Percentiles rank a stretch among this genome's conserved stretches.
These are phyloP conservation scores for Fagopyrum tataricum DNA, from an alignment of 148 eudicot genomes.

Conservation along the genomic window DNA sequence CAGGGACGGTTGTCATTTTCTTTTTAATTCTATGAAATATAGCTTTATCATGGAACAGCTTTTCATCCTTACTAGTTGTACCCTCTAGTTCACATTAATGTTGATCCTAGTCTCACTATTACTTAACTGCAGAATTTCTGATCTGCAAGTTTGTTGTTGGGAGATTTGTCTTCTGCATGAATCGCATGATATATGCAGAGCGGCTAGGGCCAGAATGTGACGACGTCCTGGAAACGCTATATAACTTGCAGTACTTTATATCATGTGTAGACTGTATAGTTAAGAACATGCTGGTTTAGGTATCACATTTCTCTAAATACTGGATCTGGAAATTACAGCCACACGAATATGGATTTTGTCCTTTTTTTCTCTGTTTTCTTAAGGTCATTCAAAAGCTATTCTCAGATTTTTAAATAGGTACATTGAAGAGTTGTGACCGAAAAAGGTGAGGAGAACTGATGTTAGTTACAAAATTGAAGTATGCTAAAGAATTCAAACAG, in stretches of 20 bases:
- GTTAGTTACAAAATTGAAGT: too few relatives aligned
- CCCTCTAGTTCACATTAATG: background rate
- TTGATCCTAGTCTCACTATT: background rate
- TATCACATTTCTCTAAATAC: background rate
- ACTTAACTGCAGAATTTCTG: background rate
- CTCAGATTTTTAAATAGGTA: background rate
- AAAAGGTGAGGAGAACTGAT: background rate
- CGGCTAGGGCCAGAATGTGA: too few relatives aligned
- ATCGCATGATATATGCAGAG: background rate
- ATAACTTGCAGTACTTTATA: too few relatives aligned
- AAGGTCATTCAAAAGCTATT: background rate
- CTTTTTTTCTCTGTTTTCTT: background rate
- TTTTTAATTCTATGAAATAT: too few relatives aligned
- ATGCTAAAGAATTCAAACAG: too few relatives aligned
- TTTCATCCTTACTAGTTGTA: background rate
- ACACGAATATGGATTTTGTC: background rate
- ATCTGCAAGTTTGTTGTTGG: background rate
- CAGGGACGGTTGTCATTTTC: too few relatives aligned
- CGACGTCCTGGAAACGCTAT: too few relatives aligned
- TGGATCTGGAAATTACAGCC: background rate
- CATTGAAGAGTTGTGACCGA: background rate
- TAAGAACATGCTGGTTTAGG: background rate
- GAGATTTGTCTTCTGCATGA: background rate
- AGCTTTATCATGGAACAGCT: background rate
- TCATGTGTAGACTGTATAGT: background rate